These are phyloP conservation scores for Euphorbia schlechtendalii DNA, from an alignment of 441 rosid genomes.

Conservation along the genomic window DNA sequence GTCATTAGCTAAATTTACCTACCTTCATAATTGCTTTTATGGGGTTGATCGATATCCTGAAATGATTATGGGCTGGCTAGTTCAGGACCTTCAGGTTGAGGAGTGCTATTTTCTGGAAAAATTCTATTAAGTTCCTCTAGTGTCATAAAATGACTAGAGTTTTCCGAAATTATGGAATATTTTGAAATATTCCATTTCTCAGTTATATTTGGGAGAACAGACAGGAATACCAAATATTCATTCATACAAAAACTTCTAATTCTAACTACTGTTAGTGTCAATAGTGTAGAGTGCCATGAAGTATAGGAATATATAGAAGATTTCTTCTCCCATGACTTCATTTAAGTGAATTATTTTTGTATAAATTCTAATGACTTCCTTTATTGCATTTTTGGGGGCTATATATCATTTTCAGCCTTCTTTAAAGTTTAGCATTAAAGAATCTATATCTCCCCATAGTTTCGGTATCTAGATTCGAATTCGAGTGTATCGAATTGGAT, in stretches of 20 bases:
- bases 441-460: too few species aligned
- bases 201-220: neutral
- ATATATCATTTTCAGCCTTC: neutral
- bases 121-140: neutral
- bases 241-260: neutral
- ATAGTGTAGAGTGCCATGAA: neutral
- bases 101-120: neutral
- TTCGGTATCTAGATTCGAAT: too few species aligned
- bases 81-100: too few species aligned
- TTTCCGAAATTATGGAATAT: neutral
- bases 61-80: too few species aligned
- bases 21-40: neutral
- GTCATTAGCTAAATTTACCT: neutral
- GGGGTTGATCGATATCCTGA: neutral
- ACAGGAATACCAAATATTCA: neutral
- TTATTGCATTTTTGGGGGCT: neutral
- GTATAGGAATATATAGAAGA: neutral
- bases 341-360: neutral
- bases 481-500: too few species aligned
- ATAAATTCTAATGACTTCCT: neutral
- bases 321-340: neutral
- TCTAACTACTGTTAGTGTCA: neutral
- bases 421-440: neutral
- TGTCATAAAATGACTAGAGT: neutral
- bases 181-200: neutral